These are phyloP conservation scores for Pilatotrama ljubarskyi DNA, from an alignment of 768 basidiomycete genomes.

Conservation along the genomic window DNA sequence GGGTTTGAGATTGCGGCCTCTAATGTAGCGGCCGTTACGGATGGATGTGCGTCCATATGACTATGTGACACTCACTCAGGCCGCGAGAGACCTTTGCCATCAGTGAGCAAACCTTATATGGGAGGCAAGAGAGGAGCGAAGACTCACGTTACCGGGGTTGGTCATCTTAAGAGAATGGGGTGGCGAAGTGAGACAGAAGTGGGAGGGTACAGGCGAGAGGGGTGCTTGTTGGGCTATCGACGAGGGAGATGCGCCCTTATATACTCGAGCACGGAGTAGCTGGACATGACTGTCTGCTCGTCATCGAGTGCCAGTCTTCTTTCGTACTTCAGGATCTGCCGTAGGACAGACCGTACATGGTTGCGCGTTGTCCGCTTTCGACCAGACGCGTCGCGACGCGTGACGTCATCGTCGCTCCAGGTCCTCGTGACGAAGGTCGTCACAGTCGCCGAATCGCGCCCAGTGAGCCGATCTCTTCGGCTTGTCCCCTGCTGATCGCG, in stretches of 20 bases:
- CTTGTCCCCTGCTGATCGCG: no score
- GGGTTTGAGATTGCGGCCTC: conserved; percentile 22
- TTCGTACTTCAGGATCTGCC: background rate
- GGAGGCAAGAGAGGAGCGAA: background rate
- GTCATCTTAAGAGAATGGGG: conserved; percentile 1
- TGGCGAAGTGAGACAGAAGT: background rate
- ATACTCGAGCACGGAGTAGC: background rate
- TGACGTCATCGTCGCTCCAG: conserved; percentile 5
- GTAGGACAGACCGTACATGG: background rate
- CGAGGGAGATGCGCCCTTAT: background rate
- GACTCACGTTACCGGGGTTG: conserved; percentile 23
- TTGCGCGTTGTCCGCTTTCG: background rate
- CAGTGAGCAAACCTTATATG: background rate
- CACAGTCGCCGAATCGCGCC: background rate
- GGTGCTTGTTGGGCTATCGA: background rate
- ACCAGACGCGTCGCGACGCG: conserved; percentile 5
- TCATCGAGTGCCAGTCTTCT: background rate
- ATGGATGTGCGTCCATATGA: background rate
- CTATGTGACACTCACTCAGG: conserved; percentile 5
- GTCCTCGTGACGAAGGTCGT: no score
- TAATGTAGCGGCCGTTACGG: background rate
- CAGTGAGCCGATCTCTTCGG: background rate
- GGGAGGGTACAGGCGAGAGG: background rate
- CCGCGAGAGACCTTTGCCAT: conserved; percentile 18
- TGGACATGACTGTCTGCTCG: background rate